Evolutionary conservation across 345 rosid species (phyloP).

Genomic region (Hirschfeldia incana): DNA sequence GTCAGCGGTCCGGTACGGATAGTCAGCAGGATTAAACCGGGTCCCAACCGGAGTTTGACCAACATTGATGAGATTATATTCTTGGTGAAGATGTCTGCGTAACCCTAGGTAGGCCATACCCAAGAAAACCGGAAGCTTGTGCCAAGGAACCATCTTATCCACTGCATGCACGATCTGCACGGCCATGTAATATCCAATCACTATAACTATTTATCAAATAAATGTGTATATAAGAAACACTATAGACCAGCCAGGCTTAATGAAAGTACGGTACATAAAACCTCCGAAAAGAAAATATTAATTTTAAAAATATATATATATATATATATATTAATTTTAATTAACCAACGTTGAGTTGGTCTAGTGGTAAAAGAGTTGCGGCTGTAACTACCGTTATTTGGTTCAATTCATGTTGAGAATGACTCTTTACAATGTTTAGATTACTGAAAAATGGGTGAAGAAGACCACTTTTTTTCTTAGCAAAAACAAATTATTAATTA

Average conservation of each 20-base stretch:
- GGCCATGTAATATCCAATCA: neutral
- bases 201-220: no score
- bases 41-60: slow-evolving; percentile 49
- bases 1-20: slow-evolving; percentile 52
- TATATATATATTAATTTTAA: no score
- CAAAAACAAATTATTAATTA: neutral
- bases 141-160: slow-evolving; percentile 54
- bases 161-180: slow-evolving; percentile 50
- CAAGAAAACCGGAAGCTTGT: slow-evolving; percentile 52
- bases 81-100: slow-evolving; percentile 58
- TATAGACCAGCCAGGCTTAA: neutral
- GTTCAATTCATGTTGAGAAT: no score
- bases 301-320: no score
- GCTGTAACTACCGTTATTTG: no score
- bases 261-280: neutral
- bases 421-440: no score
- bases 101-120: slow-evolving; percentile 47
- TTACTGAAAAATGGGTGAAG: no score
- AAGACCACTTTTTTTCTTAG: no score
- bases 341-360: no score
- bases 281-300: neutral
- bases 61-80: slow-evolving; percentile 55
- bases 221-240: neutral
- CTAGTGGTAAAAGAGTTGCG: no score
- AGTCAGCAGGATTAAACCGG: slow-evolving; percentile 51